Base-by-base conservation (phyloP, 257 asterid genomes). In the Thymus mandschuricus region DNA sequence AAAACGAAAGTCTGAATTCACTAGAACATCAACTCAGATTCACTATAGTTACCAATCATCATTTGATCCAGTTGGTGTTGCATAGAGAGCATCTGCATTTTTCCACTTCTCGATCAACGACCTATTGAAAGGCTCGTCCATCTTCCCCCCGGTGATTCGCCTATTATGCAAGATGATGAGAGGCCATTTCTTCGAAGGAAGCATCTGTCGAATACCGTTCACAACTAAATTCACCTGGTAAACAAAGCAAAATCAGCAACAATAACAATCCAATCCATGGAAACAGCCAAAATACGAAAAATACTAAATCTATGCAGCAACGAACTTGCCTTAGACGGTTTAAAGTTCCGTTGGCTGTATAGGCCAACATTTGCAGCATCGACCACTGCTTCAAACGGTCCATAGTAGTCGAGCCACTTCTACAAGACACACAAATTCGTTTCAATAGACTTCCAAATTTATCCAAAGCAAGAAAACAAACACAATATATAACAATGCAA, bases 51-150 rank as follows among this genome's bases (percentile, higher is more conserved):
- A 90, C 97, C 98, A 93, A 84, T 91, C 97, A 85, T 93, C 98
- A 80, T 93, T 93, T 72, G 98, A 93, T 65, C 98, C 96, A 10
- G 92, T 84, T 34, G 98, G 97, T 57, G 98, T 93, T 76, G 93
- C 96, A 80, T 86, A 90, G 30, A 91, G 88, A 2, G 96, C 97
- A 66, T 82, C 96, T 0, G 87, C 92, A 38, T 73, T 84, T 82
- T 68, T 89, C 96, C 96, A 91, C 79, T 85, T 91, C 29, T 92
- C 93, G 30, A 90, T 66, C 66, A 91, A 72, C 1, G 78, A 48
- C 75, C 72, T 80, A 76, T 91, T 87, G 51, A 75, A 43, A 52
- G 97, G 92, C 69, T 81, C 86, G 8, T 88, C 85, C 93, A 86
- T 84, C 79, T 79, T 86, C 46, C 81, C 96, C 77, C 94, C 96